Percentiles rank a stretch among this genome's conserved stretches.
phyloP scores from a whole-genome alignment of 2,329 filamentous ascomycete genomes.

The Nannizziopsis arthrosporioides region DNA sequence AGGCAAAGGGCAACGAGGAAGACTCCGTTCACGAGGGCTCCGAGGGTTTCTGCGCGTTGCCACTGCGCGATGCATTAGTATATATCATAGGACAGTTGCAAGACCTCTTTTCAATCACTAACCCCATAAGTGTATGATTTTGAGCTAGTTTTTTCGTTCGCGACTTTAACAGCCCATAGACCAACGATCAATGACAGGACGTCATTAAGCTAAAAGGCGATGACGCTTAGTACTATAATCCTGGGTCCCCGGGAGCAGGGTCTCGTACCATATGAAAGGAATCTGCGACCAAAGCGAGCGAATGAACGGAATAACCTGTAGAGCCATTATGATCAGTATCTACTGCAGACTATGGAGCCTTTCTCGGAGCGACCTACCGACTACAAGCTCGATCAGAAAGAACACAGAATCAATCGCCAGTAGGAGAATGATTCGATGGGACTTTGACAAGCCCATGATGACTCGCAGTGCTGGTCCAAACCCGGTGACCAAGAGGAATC shows the following conservation, averaged over 20 bases:
- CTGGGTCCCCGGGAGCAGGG: conserved; percentile 9
- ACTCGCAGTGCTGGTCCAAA: background rate
- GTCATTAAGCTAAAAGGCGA: conserved; percentile 64
- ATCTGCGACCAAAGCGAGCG: conserved; percentile 86
- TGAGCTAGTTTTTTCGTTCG: conserved; percentile 64
- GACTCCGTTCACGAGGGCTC: conserved; percentile 91
- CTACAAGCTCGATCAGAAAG: conserved; percentile 77
- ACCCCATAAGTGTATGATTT: conserved; percentile 93
- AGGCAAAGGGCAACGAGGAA: conserved; percentile 94
- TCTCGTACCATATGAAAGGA: conserved; percentile 85
- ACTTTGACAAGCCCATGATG: conserved; percentile 79
- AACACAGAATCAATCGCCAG: conserved; percentile 80
- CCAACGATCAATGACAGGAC: conserved; percentile 88
- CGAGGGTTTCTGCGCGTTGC: conserved; percentile 93
- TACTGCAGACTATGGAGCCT: background rate
- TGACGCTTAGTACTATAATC: background rate
- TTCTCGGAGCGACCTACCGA: conserved; percentile 38
- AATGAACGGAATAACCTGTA: conserved; percentile 68
- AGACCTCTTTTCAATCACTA: conserved; percentile 28
- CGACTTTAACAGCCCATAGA: conserved; percentile 86
- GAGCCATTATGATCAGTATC: conserved; percentile 9
- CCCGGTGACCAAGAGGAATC: background rate
- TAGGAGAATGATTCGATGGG: conserved; percentile 82
- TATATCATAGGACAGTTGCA: background rate
- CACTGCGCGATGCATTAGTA: conserved; percentile 46